Evolutionary conservation across 2,329 filamentous ascomycete genomes (phyloP), one percentile per base, ranked within the genome.

Genomic region (Harringtonia aguacate): DNA sequence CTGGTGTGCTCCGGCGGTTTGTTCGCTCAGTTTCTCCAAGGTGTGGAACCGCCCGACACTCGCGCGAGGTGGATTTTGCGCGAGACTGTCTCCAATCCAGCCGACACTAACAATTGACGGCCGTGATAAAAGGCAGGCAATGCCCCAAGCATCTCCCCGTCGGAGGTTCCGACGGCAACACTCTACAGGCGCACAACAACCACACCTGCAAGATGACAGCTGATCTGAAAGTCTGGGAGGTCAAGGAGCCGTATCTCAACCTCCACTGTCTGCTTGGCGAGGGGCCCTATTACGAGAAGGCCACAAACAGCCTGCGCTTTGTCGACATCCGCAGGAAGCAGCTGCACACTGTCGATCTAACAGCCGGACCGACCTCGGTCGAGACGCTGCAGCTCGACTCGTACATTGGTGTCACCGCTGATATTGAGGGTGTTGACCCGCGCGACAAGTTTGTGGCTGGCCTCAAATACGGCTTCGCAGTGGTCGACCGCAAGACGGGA

Each of bases 281-380:
- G 62, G 85, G 75, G 0, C 84, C 84, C 1, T 86, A 79, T 64
- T 86, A 79, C 65, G 83, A 88, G 60, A 66, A 72, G 46, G 65
- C 65, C 20, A 77, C 73, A 41, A 73, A 84, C 59, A 72, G 68
- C 38, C 66, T 90, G 46, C 83, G 85, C 50, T 88, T 87, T 60
- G 77, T 89, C 49, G 89, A 95, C 63, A 89, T 95, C 63, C 83
- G 81, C 61, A 78, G 83, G 58, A 75, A 84, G 58, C 77, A 79
- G 48, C 58, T 95, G 37, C 83, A 92, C 65, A 72, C 74, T 39
- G 72, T 92, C 47, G 73, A 86, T 54, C 68, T 94, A 21, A 58
- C 62, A 39, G 66, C 74, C 47, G 84, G 81, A 0, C 75, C 77
- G 15, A 64, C 65, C 5, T 85, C 83, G 31, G 60, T 84, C 48